Base-by-base conservation (phyloP, 139 green algal species). In the Raphidocelis subcapitata region DNA sequence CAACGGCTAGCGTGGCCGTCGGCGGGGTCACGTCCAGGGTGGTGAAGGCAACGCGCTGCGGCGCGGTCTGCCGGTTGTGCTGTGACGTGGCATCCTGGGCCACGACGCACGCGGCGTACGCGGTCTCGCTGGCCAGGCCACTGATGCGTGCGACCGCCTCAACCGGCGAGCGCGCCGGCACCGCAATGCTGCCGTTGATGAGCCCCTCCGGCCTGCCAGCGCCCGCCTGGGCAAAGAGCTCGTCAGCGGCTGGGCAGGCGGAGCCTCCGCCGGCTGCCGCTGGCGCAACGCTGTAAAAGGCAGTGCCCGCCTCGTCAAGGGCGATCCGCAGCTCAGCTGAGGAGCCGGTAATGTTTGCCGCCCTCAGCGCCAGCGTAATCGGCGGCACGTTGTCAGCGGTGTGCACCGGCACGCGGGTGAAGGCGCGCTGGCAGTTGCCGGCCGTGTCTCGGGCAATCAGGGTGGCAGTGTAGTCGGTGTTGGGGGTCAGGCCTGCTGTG, bases 351-450 rank as follows among this genome's bases (percentile, higher is more conserved):
- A 78, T 33, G 24, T 33, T 36, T 2, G 57, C 5, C 23, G 78
- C 74, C 5, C 46, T 23, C 12, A 76, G 52, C 0, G 37, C 4
- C 32, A 86, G 52, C 46, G 68, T 81, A 3, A 63, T 3, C 3
- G 77, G 77, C 4, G 77, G 74, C 8, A 75, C 35, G 61, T 83
- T 80, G 66, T 86, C 77, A 16, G 80, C 71, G 0, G 81, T 86
- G 61, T 77, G 69, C 0, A 81, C 44, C 1, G 33, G 8, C 67
- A 79, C 51, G 32, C 54, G 14, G 12, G 60, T 78, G n/a, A 77
- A 72, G 3, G 51, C n/a, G 5, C 26, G 26, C 68, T 84, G 81
- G 41, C 79, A 63, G 61, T 86, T 86, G 46, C 68, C 66, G 18
- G 55, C 16, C 0, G 41, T 2, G 64, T 86, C 81, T 0, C 29